phyloP scores from a whole-genome alignment of 768 basidiomycete species.

The Lentinus brumalis region DNA sequence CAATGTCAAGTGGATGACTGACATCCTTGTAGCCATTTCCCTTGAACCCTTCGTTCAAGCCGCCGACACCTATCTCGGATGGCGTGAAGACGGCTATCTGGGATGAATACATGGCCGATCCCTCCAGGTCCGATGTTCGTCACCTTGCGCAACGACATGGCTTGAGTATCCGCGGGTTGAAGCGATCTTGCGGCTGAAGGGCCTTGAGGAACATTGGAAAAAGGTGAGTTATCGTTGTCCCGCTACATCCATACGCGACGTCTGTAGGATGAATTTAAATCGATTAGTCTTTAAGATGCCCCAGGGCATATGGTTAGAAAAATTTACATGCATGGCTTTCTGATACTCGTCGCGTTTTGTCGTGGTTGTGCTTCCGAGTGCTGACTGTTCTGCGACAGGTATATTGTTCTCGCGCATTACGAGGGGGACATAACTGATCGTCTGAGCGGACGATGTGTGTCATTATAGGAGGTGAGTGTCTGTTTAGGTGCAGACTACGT shows the following conservation, averaged over 20 bases:
- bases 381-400: slow-evolving; percentile 29
- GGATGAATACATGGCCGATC: slow-evolving; percentile 58
- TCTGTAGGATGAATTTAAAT: slow-evolving; percentile 60
- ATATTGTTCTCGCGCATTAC: not conserved
- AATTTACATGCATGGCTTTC: slow-evolving; percentile 43
- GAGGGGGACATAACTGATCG: slow-evolving; percentile 17
- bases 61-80: slow-evolving; percentile 76
- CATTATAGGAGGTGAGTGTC: slow-evolving; percentile 44
- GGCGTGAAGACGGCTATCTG: slow-evolving; percentile 58
- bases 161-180: slow-evolving; percentile 76
- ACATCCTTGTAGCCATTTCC: slow-evolving; percentile 70
- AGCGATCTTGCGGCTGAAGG: slow-evolving; percentile 82
- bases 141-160: slow-evolving; percentile 62
- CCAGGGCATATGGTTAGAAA: slow-evolving; percentile 74
- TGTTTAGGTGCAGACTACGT: not conserved
- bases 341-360: slow-evolving; percentile 27
- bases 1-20: slow-evolving; percentile 11
- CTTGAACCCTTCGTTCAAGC: slow-evolving; percentile 81
- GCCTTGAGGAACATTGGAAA: slow-evolving; percentile 68
- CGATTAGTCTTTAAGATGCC: slow-evolving; percentile 96
- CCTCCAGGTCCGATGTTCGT: slow-evolving; percentile 56
- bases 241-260: not conserved
- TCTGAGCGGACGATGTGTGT: slow-evolving; percentile 11
- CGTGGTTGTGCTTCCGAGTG: slow-evolving; percentile 23
- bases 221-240: slow-evolving; percentile 53